phyloP scores from a whole-genome alignment of 176 grass and related monocot genomes.

The Rhipidocladum racemiflorum region DNA sequence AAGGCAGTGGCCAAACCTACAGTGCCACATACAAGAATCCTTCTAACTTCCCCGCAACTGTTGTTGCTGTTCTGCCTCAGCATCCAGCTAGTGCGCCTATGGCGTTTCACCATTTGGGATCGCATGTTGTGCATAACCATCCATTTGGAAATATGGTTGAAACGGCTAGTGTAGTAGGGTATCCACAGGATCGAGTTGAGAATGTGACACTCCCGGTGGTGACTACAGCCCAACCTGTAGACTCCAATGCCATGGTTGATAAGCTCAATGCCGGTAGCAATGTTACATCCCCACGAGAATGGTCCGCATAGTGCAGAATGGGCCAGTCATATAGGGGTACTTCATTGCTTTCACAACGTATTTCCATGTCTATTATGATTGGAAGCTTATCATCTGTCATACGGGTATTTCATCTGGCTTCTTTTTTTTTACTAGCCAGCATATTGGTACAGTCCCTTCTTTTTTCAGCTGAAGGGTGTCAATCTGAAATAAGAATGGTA shows the following conservation, averaged over 20 bases:
- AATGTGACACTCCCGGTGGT: constrained; percentile 41
- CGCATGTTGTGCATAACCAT: constrained; percentile 48
- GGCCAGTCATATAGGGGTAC: not conserved
- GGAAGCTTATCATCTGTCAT: constrained; percentile 19
- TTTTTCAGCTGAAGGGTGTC: constrained; percentile 52
- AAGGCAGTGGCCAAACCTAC: constrained; percentile 52
- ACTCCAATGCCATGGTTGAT: constrained; percentile 57
- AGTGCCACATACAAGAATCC: constrained; percentile 42
- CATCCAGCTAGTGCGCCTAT: constrained; percentile 34
- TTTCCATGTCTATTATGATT: not conserved
- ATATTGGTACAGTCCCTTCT: constrained; percentile 34
- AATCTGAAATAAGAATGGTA: constrained; percentile 53
- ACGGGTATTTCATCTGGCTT: constrained; percentile 37
- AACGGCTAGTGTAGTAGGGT: constrained; percentile 70
- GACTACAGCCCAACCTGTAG: constrained; percentile 49
- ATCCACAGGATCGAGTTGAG: constrained; percentile 51
- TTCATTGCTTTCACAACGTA: not conserved
- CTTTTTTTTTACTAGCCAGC: constrained; percentile 41
- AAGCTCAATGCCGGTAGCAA: constrained; percentile 68
- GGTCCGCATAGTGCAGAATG: constrained; percentile 43
- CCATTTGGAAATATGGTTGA: constrained; percentile 68
- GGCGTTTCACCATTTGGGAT: constrained; percentile 44
- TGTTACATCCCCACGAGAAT: constrained; percentile 54
- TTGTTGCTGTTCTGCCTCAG: constrained; percentile 50
- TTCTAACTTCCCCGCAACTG: constrained; percentile 43